Evolutionary conservation across 1,284 basidiomycete species (phyloP).

Genomic region (Testicularia cyperi): DNA sequence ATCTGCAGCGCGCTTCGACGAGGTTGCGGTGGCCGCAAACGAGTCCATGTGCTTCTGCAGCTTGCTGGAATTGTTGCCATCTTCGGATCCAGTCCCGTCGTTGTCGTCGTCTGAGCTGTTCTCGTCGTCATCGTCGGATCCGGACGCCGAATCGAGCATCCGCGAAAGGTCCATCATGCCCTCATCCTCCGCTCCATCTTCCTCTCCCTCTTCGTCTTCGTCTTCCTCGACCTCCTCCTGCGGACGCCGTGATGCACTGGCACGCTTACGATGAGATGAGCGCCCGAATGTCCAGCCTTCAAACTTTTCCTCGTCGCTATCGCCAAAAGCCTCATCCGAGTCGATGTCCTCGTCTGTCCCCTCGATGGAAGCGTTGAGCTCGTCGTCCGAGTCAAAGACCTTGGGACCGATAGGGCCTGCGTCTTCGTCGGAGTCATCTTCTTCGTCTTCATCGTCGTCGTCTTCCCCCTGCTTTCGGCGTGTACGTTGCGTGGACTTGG

Average conservation of each 20-base stretch:
- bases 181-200: conserved; percentile 41
- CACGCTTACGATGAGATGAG: too few relatives aligned
- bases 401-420: conserved; percentile 29
- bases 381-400: conserved; percentile 47
- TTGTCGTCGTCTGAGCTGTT: conserved; percentile 12
- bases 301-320: conserved; percentile 54
- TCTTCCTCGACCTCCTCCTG: conserved; percentile 16
- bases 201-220: conserved; percentile 20
- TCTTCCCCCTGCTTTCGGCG: conserved; percentile 2
- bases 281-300: conserved; percentile 34
- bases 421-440: conserved; percentile 9
- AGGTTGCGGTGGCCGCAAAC: conserved; percentile 22
- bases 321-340: conserved; percentile 57
- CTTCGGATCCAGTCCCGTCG: conserved; percentile 1
- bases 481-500: neutral
- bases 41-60: conserved; percentile 31
- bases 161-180: conserved; percentile 53
- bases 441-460: conserved; percentile 13
- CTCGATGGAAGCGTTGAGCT: conserved; percentile 35
- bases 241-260: too few relatives aligned
- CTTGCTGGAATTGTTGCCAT: conserved; percentile 9
- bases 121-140: conserved; percentile 18
- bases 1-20: conserved; percentile 13
- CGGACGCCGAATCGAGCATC: conserved; percentile 49
- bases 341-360: conserved; percentile 58